These are phyloP conservation scores for Metarhizium album DNA, from an alignment of 2,329 filamentous ascomycete genomes.

Conservation along the genomic window DNA sequence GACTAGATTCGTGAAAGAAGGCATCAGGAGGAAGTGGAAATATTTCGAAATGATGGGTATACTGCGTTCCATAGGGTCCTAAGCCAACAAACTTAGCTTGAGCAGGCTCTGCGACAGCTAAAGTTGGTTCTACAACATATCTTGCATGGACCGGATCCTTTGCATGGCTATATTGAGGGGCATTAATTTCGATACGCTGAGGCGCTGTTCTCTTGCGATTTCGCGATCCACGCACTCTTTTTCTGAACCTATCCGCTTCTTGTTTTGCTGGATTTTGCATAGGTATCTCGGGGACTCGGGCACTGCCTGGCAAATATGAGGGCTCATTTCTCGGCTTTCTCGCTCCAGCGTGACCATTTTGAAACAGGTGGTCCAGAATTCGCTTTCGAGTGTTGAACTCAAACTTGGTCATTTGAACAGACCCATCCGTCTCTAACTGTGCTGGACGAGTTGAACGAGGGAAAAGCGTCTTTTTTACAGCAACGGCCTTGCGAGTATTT, in stretches of 20 bases:
- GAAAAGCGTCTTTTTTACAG: not conserved
- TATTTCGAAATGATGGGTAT: slow-evolving; percentile 51
- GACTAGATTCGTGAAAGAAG: slow-evolving; percentile 49
- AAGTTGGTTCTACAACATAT: slow-evolving; percentile 6
- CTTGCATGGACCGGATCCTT: slow-evolving; percentile 35
- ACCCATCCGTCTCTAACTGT: slow-evolving; percentile 41
- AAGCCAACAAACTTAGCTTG: slow-evolving; percentile 35
- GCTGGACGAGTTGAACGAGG: slow-evolving; percentile 30
- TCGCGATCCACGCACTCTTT: slow-evolving; percentile 14
- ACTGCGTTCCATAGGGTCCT: slow-evolving; percentile 49
- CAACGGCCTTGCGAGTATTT: not conserved
- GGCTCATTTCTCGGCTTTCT: not conserved
- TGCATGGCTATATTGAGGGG: slow-evolving; percentile 41
- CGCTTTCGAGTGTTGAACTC: slow-evolving; percentile 42
- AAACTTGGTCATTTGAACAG: slow-evolving; percentile 20
- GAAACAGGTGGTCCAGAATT: slow-evolving; percentile 44
- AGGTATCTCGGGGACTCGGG: not conserved
- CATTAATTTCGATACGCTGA: slow-evolving; percentile 34
- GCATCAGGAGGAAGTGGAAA: slow-evolving; percentile 45
- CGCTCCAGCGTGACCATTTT: slow-evolving; percentile 16
- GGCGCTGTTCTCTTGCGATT: slow-evolving; percentile 35
- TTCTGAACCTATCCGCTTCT: not conserved
- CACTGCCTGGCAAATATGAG: not conserved
- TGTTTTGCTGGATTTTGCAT: not conserved
- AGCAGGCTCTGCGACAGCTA: slow-evolving; percentile 9